Evolutionary conservation across 106 monocot species (phyloP).

Genomic region (Platanthera guangdongensis): DNA sequence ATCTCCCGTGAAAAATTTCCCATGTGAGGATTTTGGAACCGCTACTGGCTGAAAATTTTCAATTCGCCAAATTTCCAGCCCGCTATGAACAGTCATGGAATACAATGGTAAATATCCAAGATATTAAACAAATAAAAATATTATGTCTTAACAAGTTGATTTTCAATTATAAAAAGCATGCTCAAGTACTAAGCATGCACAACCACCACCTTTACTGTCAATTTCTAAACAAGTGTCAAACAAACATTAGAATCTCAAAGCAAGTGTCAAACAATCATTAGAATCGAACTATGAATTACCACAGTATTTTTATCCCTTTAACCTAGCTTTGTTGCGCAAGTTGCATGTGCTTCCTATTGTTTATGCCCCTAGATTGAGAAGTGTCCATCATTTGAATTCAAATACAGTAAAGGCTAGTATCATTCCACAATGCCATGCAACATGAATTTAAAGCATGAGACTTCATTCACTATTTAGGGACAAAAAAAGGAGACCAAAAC

Average conservation of each 20-base stretch:
- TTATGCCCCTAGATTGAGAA: not conserved
- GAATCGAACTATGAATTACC: not conserved
- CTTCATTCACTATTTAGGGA: not conserved
- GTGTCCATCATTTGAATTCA: not conserved
- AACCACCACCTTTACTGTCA: not conserved
- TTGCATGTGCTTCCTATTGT: not conserved
- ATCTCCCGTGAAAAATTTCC: slow-evolving; percentile 89
- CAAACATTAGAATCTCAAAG: not conserved
- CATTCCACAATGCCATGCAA: not conserved
- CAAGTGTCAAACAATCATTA: not conserved
- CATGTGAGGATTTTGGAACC: slow-evolving; percentile 61
- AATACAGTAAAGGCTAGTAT: not conserved
- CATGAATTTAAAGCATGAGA: not conserved
- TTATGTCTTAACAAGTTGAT: not conserved
- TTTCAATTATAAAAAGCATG: not conserved
- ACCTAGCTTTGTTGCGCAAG: not conserved
- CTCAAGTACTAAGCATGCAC: not conserved
- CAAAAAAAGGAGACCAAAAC: not conserved
- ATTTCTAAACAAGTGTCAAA: not conserved
- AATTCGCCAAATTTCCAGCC: slow-evolving; percentile 88
- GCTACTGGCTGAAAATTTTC: slow-evolving; percentile 86
- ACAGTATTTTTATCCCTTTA: not conserved
- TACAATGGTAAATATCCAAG: not conserved
- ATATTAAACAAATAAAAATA: not conserved
- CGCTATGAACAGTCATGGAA: slow-evolving; percentile 46